Evolutionary conservation across 495 filamentous ascomycete species (phyloP).

Genomic region (Sabuloglossum arenarium): DNA sequence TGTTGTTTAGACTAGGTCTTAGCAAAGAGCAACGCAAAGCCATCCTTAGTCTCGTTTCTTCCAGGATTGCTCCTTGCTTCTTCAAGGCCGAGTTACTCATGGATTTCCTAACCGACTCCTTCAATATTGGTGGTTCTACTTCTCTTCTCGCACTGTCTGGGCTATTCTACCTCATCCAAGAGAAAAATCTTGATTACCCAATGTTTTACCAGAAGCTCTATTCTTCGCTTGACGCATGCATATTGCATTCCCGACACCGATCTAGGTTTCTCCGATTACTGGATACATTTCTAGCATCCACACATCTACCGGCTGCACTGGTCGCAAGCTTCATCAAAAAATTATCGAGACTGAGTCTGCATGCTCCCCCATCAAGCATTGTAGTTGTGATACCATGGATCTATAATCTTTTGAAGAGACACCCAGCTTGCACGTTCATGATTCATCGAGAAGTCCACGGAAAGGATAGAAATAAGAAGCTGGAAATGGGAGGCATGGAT

Average conservation of each 20-base stretch:
- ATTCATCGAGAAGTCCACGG: constrained; percentile 56
- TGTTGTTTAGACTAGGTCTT: constrained; percentile 46
- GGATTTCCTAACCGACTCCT: constrained; percentile 91
- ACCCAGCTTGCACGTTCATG: constrained; percentile 87
- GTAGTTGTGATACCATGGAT: constrained; percentile 78
- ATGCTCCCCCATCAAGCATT: constrained; percentile 71
- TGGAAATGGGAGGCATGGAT: constrained; percentile 45
- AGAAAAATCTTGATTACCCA: constrained; percentile 89
- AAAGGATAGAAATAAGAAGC: constrained; percentile 27
- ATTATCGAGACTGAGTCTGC: constrained; percentile 57
- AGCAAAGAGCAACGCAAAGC: constrained; percentile 55
- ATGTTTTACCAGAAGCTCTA: constrained; percentile 89
- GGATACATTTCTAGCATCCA: constrained; percentile 78
- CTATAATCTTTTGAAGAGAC: constrained; percentile 83
- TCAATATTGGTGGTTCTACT: constrained; percentile 62
- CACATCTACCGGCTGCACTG: constrained; percentile 74
- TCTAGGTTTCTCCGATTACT: constrained; percentile 84
- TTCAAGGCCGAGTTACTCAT: constrained; percentile 69
- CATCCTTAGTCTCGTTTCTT: constrained; percentile 49
- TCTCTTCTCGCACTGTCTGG: constrained; percentile 80
- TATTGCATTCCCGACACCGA: constrained; percentile 84
- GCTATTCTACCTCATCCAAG: constrained; percentile 83
- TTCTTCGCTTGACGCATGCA: constrained; percentile 60
- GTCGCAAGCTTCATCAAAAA: constrained; percentile 94
- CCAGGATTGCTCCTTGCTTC: constrained; percentile 73